Percentiles rank a stretch among this genome's conserved stretches.
phyloP scores from a whole-genome alignment of 2,329 filamentous ascomycete genomes.

The Ophiostoma ulmi region DNA sequence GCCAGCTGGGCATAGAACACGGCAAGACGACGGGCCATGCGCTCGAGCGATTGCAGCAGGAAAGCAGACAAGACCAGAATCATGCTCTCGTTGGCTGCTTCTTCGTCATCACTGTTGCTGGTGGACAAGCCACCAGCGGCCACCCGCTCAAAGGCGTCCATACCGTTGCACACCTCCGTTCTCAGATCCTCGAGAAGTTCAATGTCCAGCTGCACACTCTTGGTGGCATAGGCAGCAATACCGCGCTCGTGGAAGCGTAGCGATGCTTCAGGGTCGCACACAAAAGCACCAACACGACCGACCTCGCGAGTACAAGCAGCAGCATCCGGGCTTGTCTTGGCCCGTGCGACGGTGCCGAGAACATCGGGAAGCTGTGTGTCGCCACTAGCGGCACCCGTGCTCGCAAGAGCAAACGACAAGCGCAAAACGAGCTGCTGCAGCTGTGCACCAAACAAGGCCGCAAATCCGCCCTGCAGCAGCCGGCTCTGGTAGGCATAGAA shows the following conservation, averaged over 20 bases:
- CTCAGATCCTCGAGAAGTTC: constrained; percentile 50
- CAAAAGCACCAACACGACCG: constrained; percentile 46
- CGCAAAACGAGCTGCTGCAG: constrained; percentile 50
- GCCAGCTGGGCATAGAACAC: constrained; percentile 50
- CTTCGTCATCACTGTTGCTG: background rate
- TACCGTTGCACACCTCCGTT: constrained; percentile 48
- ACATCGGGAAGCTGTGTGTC: constrained; percentile 42
- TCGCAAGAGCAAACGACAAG: constrained; percentile 47
- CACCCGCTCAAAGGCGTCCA: constrained; percentile 50
- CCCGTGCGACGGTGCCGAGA: constrained; percentile 40
- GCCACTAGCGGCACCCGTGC: constrained; percentile 34
- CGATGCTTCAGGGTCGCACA: constrained; percentile 42
- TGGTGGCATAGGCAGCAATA: constrained; percentile 47
- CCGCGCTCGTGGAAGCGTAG: constrained; percentile 47
- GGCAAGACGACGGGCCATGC: constrained; percentile 48
- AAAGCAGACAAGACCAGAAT: constrained; percentile 40
- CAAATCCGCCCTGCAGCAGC: constrained; percentile 47
- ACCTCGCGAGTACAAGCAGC: constrained; percentile 45
- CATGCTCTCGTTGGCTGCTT: background rate
- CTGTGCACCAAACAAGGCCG: constrained; percentile 47
- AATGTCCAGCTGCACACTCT: constrained; percentile 48
- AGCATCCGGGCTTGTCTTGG: constrained; percentile 44
- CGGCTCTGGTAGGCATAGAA: constrained; percentile 51
- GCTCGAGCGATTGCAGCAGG: constrained; percentile 48
- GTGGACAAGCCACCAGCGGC: constrained; percentile 33